Evolutionary conservation across 495 filamentous ascomycete genomes (phyloP).

Genomic region (Penicillium samsonianum): DNA sequence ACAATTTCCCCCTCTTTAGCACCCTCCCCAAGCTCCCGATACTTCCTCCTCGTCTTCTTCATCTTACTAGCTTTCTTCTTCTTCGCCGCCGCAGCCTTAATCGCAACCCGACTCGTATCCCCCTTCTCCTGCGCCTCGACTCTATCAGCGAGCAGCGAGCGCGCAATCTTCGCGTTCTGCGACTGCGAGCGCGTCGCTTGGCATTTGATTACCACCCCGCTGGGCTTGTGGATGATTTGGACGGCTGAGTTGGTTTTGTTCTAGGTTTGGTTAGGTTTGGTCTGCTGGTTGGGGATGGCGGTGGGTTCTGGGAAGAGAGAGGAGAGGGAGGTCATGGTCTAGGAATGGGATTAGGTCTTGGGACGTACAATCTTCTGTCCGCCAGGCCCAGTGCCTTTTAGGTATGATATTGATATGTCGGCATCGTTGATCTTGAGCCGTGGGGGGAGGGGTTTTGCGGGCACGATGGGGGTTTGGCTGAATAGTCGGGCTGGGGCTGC

Average conservation of each 20-base stretch:
- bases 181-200: slow-evolving; percentile 84
- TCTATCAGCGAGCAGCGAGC: slow-evolving; percentile 71
- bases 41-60: slow-evolving; percentile 70
- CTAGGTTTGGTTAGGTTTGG: slow-evolving; percentile 40
- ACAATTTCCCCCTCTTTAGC: slow-evolving; percentile 46
- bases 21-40: slow-evolving; percentile 50
- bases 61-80: slow-evolving; percentile 66
- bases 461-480: slow-evolving; percentile 25
- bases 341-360: background rate
- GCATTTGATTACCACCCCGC: slow-evolving; percentile 86
- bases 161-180: slow-evolving; percentile 88
- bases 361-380: slow-evolving; percentile 83
- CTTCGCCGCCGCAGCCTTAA: slow-evolving; percentile 54
- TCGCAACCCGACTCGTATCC: slow-evolving; percentile 54
- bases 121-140: slow-evolving; percentile 71
- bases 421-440: slow-evolving; percentile 72
- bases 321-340: background rate
- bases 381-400: slow-evolving; percentile 90
- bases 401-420: slow-evolving; percentile 79
- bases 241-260: slow-evolving; percentile 98
- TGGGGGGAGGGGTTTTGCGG: slow-evolving; percentile 66
- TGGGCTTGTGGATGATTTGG: slow-evolving; percentile 86
- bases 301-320: too few relatives aligned
- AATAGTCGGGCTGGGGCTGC: slow-evolving; percentile 21
- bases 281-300: background rate